These are phyloP conservation scores for Barnettozyma populi DNA, from an alignment of 805 yeast genomes.

Conservation along the genomic window DNA sequence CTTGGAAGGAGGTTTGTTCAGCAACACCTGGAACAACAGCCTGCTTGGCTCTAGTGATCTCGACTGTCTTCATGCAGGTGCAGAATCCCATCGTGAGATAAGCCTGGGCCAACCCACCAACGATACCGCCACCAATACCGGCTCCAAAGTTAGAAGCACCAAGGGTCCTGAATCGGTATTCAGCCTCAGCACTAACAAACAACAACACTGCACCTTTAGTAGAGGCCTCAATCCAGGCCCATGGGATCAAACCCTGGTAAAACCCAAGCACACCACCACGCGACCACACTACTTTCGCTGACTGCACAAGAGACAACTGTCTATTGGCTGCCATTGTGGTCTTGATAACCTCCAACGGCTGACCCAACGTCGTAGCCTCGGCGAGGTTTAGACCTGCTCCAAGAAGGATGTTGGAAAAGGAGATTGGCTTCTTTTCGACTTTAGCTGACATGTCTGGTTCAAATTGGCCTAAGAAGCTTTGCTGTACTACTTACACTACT, in stretches of 20 bases:
- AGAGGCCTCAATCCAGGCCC: slow-evolving; percentile 99
- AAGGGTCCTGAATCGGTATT: slow-evolving; percentile 59
- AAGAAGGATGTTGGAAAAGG: slow-evolving; percentile 80
- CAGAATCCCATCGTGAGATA: slow-evolving; percentile 97
- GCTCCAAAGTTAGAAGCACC: slow-evolving; percentile 71
- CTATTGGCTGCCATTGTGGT: slow-evolving; percentile 99
- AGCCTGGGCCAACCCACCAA: slow-evolving; percentile 96
- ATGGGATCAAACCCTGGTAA: slow-evolving; percentile 96
- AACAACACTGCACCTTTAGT: slow-evolving; percentile 95
- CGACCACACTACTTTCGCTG: slow-evolving; percentile 76
- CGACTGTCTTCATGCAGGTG: slow-evolving; percentile 98
- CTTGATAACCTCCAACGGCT: slow-evolving; percentile 92
- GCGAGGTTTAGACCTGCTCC: slow-evolving; percentile 93
- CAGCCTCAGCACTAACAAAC: slow-evolving; percentile 90
- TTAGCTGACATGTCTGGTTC: slow-evolving; percentile 7
- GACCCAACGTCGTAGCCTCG: slow-evolving; percentile 93
- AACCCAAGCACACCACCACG: slow-evolving; percentile 92
- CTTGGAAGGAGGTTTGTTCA: slow-evolving; percentile 74
- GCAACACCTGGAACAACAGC: slow-evolving; percentile 58
- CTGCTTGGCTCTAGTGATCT: slow-evolving; percentile 87
- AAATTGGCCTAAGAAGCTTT: background rate
- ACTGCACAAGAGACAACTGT: slow-evolving; percentile 56
- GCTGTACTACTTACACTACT: too few species aligned
- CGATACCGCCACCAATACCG: slow-evolving; percentile 93
- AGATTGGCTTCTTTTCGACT: slow-evolving; percentile 78